Evolutionary conservation across 1,139 yeast species (phyloP).

Genomic region (Taphrina wiesneri): DNA sequence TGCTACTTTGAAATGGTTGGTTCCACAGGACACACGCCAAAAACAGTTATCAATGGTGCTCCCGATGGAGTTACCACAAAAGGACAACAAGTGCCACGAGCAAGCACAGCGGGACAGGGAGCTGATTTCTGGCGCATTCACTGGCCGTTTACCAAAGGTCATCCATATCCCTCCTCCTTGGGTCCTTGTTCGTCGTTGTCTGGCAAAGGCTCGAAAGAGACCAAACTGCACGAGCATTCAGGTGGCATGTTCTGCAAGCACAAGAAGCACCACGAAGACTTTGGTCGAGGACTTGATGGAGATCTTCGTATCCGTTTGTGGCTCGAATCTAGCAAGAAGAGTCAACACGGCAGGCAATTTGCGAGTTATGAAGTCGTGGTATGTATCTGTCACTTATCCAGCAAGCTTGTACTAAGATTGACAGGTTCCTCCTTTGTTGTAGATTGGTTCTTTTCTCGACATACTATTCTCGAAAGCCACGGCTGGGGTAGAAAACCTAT

Average conservation of each 20-base stretch:
- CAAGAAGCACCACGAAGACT: constrained; percentile 31
- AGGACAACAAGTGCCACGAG: constrained; percentile 6
- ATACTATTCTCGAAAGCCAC: too few species aligned
- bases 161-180: constrained; percentile 25
- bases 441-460: too few species aligned
- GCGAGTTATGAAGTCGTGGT: constrained; percentile 28
- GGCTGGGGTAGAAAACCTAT: too few species aligned
- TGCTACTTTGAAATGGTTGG: constrained; percentile 26
- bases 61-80: constrained; percentile 4
- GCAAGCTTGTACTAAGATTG: not conserved
- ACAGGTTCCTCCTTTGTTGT: not conserved
- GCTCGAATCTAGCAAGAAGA: constrained; percentile 31
- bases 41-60: constrained; percentile 17
- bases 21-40: not conserved
- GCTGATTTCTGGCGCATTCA: constrained; percentile 29
- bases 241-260: constrained; percentile 31
- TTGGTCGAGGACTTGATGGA: constrained; percentile 30
- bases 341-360: constrained; percentile 15
- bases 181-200: constrained; percentile 12
- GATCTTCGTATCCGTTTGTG: constrained; percentile 25
- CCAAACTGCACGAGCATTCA: constrained; percentile 20
- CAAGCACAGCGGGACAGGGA: constrained; percentile 5
- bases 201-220: constrained; percentile 17
- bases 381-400: not conserved
- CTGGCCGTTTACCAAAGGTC: constrained; percentile 25